These are phyloP conservation scores for Darksidea phi DNA, from an alignment of 495 filamentous ascomycete genomes.

Conservation along the genomic window DNA sequence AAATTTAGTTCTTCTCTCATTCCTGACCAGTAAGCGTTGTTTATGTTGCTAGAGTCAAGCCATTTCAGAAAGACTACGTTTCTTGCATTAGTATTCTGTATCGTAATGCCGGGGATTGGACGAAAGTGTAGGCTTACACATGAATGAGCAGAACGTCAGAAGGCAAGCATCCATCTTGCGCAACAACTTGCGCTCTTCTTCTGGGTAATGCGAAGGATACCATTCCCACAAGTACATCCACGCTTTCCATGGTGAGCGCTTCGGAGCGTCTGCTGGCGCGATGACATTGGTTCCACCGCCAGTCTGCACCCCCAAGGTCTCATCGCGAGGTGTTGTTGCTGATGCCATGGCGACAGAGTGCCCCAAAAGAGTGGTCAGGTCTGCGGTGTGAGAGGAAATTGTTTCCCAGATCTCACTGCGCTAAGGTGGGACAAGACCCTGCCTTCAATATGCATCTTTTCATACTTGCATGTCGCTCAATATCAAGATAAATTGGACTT, in stretches of 20 bases:
- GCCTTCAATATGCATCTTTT: too few relatives aligned
- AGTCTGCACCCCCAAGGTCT: not conserved
- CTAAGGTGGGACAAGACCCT: too few relatives aligned
- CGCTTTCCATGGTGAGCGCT: slow-evolving; percentile 24
- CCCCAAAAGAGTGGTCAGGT: too few relatives aligned
- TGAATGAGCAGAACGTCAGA: slow-evolving; percentile 44
- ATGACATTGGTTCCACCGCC: slow-evolving; percentile 6
- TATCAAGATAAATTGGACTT: too few relatives aligned
- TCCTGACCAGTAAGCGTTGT: slow-evolving; percentile 81
- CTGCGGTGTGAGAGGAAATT: too few relatives aligned
- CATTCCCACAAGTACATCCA: slow-evolving; percentile 28
- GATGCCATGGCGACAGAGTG: too few relatives aligned
- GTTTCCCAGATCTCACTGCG: too few relatives aligned
- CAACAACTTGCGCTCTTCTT: slow-evolving; percentile 32
- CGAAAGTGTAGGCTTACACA: slow-evolving; percentile 40
- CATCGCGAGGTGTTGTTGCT: not conserved
- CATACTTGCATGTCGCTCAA: too few relatives aligned
- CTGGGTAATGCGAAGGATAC: slow-evolving; percentile 26
- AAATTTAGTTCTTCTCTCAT: slow-evolving; percentile 64
- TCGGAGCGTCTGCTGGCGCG: slow-evolving; percentile 19
- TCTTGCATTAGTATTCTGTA: not conserved
- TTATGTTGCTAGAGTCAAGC: slow-evolving; percentile 65
- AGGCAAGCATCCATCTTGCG: slow-evolving; percentile 43
- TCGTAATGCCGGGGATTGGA: too few relatives aligned
- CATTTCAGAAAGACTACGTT: slow-evolving; percentile 56